phyloP scores from a whole-genome alignment of 495 filamentous ascomycete species.

The Pyrenula massariospora region DNA sequence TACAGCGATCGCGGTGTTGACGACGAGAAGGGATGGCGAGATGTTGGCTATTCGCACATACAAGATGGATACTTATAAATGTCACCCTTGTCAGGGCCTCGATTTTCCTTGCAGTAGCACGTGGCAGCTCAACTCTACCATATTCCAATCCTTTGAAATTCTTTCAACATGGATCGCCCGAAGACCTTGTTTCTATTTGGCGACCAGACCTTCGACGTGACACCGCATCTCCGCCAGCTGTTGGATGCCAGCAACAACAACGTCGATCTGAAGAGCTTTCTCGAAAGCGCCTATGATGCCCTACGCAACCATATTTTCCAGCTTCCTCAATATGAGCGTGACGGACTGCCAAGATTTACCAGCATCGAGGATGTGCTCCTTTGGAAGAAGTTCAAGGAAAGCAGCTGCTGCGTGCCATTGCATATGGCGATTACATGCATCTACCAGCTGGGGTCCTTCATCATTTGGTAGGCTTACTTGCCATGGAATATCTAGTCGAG shows the following conservation, averaged over 20 bases:
- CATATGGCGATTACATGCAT: slow-evolving; percentile 59
- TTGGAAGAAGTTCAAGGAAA: slow-evolving; percentile 47
- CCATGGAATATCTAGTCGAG: neutral
- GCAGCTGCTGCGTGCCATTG: slow-evolving; percentile 46
- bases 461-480: slow-evolving; percentile 42
- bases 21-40: neutral
- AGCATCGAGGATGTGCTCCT: slow-evolving; percentile 57
- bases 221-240: slow-evolving; percentile 51
- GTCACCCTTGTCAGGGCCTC: neutral
- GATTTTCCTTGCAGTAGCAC: neutral
- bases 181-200: too few species aligned
- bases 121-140: neutral
- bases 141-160: neutral
- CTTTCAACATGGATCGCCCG: too few species aligned
- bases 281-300: slow-evolving; percentile 48
- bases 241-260: slow-evolving; percentile 53
- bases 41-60: neutral
- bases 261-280: slow-evolving; percentile 50
- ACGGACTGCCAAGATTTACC: slow-evolving; percentile 55
- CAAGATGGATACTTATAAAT: neutral
- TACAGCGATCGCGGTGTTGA: neutral
- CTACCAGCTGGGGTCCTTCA: slow-evolving; percentile 62
- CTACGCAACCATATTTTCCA: slow-evolving; percentile 51
- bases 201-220: slow-evolving; percentile 68
- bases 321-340: slow-evolving; percentile 46